Evolutionary conservation across 345 rosid species (phyloP).

Genomic region (Noccaea bulbosa): DNA sequence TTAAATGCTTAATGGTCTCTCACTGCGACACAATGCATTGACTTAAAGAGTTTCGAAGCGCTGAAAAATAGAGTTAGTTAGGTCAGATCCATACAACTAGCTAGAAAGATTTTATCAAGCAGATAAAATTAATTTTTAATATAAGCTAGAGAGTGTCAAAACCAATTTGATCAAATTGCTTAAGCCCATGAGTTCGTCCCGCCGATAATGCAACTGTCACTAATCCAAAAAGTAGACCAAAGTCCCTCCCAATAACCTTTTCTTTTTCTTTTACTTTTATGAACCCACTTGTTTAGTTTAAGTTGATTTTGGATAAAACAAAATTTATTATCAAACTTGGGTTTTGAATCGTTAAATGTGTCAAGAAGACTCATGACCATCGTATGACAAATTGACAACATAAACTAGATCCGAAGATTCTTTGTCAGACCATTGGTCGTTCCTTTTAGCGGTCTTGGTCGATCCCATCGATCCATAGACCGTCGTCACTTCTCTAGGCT

Average conservation of each 20-base stretch:
- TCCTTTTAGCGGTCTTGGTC: constrained; percentile 20
- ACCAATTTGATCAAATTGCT: constrained; percentile 38
- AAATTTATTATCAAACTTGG: background rate
- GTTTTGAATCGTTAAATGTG: constrained; percentile 23
- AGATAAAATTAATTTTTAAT: constrained; percentile 12
- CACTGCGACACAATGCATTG: constrained; percentile 31
- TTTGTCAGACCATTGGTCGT: constrained; percentile 32
- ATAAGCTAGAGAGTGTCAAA: constrained; percentile 23
- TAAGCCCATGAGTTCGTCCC: constrained; percentile 9
- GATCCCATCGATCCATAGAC: constrained; percentile 25
- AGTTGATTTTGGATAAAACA: constrained; percentile 9
- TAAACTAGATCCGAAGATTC: constrained; percentile 33
- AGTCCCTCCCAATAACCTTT: background rate
- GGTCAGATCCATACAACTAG: constrained; percentile 38
- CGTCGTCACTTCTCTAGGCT: constrained; percentile 11
- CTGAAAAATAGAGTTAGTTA: constrained; percentile 32
- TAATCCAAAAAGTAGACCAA: constrained; percentile 14
- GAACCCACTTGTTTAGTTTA: constrained; percentile 29
- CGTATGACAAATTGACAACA: constrained; percentile 27
- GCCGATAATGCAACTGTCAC: constrained; percentile 1
- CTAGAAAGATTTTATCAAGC: background rate
- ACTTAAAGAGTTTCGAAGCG: constrained; percentile 35
- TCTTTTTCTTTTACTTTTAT: no score
- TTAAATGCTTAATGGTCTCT: constrained; percentile 17
- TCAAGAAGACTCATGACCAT: constrained; percentile 15